phyloP scores from a whole-genome alignment of 2,329 filamentous ascomycete species.

The Trichoderma sp. region DNA sequence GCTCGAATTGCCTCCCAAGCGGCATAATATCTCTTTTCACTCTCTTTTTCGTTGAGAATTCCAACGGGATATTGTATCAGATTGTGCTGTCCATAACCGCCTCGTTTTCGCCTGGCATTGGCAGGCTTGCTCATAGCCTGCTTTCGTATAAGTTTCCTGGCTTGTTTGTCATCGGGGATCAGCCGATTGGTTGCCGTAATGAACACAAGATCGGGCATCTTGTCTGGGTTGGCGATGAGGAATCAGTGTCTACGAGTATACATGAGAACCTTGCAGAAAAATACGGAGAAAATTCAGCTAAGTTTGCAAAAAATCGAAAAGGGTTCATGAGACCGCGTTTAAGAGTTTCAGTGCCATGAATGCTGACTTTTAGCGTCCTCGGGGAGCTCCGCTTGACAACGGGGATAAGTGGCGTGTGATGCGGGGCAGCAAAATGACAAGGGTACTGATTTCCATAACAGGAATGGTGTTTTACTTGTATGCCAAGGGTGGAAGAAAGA shows the following conservation, averaged over 20 bases:
- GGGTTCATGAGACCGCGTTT: background rate
- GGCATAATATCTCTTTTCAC: background rate
- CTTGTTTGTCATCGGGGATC: conserved; percentile 18
- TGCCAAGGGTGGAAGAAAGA: background rate
- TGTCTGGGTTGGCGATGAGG: background rate
- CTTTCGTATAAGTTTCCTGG: conserved; percentile 17
- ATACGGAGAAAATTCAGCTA: background rate
- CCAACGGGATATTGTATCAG: conserved; percentile 13
- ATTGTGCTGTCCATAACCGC: conserved; percentile 22
- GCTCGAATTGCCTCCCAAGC: background rate
- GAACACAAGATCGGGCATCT: conserved; percentile 9
- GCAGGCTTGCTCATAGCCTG: conserved; percentile 23
- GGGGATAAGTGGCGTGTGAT: conserved; percentile 2
- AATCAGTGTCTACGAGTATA: background rate
- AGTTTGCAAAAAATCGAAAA: background rate
- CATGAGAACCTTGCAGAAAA: background rate
- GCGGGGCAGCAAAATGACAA: conserved; percentile 1
- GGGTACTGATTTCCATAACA: conserved; percentile 16
- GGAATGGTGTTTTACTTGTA: background rate
- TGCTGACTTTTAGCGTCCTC: background rate
- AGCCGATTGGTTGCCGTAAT: conserved; percentile 24
- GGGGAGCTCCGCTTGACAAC: background rate
- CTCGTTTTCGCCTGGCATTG: conserved; percentile 15
- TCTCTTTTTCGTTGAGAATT: background rate
- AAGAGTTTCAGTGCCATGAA: background rate